phyloP scores from a whole-genome alignment of 2,329 filamentous ascomycete species.

The Chaetomium sp. region DNA sequence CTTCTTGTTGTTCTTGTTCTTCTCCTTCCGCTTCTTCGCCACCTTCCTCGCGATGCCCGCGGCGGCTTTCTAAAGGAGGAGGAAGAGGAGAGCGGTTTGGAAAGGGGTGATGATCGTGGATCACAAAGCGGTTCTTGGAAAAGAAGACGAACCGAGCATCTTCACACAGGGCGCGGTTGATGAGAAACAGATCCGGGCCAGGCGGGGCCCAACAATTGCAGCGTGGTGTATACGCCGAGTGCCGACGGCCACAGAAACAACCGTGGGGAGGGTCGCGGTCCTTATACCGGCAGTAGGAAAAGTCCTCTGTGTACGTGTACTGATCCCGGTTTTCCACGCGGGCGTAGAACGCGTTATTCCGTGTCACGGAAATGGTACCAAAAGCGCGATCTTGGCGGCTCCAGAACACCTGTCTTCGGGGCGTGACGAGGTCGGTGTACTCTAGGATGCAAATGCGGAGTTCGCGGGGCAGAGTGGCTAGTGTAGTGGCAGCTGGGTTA shows the following conservation, averaged over 20 bases:
- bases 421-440: slow-evolving; percentile 2
- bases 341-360: background rate
- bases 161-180: slow-evolving; percentile 1
- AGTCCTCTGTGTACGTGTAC: background rate
- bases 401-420: slow-evolving; percentile 2
- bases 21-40: too few species aligned
- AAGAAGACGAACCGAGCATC: slow-evolving; percentile 5
- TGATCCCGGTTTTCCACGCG: background rate
- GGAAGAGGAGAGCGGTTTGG: background rate
- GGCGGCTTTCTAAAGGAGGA: background rate
- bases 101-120: background rate
- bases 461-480: slow-evolving; percentile 3
- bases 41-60: background rate
- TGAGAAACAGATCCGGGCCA: slow-evolving; percentile 1
- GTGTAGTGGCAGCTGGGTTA: background rate
- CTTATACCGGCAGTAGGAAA: background rate
- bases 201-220: slow-evolving; percentile 4
- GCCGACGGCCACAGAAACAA: slow-evolving; percentile 3
- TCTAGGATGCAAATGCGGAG: slow-evolving; percentile 3
- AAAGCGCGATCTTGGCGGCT: slow-evolving; percentile 4
- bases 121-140: slow-evolving; percentile 3
- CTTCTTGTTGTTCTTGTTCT: too few species aligned
- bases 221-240: background rate
- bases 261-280: background rate
- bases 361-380: background rate